Evolutionary conservation across 192 early-diverging fungal genomes (phyloP), one percentile per base, ranked within the genome.

Genomic region (Thoreauomyces humboldtii): DNA sequence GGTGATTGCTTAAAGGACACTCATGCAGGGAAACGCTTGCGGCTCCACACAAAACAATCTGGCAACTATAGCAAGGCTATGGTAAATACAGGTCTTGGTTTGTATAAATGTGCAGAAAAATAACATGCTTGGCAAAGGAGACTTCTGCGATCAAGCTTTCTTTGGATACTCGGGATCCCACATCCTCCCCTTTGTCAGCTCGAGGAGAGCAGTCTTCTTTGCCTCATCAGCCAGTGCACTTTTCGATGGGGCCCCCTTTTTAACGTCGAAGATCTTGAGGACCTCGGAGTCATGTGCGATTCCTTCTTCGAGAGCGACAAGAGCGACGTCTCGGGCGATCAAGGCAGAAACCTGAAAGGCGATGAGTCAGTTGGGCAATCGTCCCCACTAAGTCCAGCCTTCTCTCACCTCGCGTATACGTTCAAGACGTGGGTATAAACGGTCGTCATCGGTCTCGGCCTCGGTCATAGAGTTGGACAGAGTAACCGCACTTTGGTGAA

Each of bases 341-440:
- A 87, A 73, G 1, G 89, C 85, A 36, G 87, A 89, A 15, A 90
- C 87, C n/a, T n/a, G n/a, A n/a, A n/a, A n/a, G n/a, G n/a, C n/a
- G n/a, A n/a, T n/a, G n/a, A n/a, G n/a, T n/a, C n/a, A n/a, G n/a
- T n/a, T n/a, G n/a, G n/a, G n/a, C n/a, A n/a, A n/a, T n/a, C n/a
- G n/a, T n/a, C n/a, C n/a, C n/a, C n/a, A n/a, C n/a, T n/a, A n/a
- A n/a, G n/a, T n/a, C n/a, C n/a, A n/a, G n/a, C n/a, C n/a, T n/a
- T n/a, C n/a, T n/a, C n/a, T n/a, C n/a, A n/a, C 29, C 46, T 92
- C 85, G 53, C 96, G 89, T 61, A 98, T 94, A 43, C 93, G 88
- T 31, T 78, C 80, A 37, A 98, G 71, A 46, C 81, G 78, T 12
- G 96, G 96, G 73, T 94, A 98, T 37, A 98, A 75, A 37, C 90